Conservation (phyloP, 1,284 basidiomycete species). For the Lentinula novae-zelandiae region DNA sequence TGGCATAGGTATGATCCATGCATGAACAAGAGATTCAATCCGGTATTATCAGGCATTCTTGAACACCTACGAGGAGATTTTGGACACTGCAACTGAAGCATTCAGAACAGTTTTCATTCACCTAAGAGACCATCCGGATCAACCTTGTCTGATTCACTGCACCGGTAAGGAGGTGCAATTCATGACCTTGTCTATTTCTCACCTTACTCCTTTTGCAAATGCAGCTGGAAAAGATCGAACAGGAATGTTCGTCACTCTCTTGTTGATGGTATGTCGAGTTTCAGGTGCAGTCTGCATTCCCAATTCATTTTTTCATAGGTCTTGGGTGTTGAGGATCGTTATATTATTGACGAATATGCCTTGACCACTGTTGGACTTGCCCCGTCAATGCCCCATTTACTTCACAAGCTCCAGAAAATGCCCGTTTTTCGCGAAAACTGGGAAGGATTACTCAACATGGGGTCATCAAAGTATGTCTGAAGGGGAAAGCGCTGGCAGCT, state of each 20-base stretch:
- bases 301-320: constrained; percentile 23
- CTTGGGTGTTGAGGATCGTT: constrained; percentile 36
- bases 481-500: background rate
- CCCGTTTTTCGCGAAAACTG: constrained; percentile 33
- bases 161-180: constrained; percentile 28
- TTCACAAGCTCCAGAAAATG: constrained; percentile 29
- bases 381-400: constrained; percentile 29
- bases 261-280: constrained; percentile 27
- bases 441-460: constrained; percentile 34
- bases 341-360: constrained; percentile 37
- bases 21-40: background rate
- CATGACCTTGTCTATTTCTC: background rate
- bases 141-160: constrained; percentile 40
- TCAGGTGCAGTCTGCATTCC: constrained; percentile 4
- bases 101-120: constrained; percentile 33
- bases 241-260: constrained; percentile 34
- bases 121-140: constrained; percentile 33
- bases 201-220: background rate
- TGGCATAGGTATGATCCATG: constrained; percentile 23
- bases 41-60: constrained; percentile 29
- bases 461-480: constrained; percentile 28
- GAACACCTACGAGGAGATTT: constrained; percentile 28
- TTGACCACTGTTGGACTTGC: constrained; percentile 37
- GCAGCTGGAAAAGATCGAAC: constrained; percentile 45
- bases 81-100: constrained; percentile 29